Percentiles rank a stretch among this genome's conserved stretches.
These are phyloP conservation scores for Colletotrichum caudatum DNA, from an alignment of 2,329 filamentous ascomycete species.

Conservation along the genomic window DNA sequence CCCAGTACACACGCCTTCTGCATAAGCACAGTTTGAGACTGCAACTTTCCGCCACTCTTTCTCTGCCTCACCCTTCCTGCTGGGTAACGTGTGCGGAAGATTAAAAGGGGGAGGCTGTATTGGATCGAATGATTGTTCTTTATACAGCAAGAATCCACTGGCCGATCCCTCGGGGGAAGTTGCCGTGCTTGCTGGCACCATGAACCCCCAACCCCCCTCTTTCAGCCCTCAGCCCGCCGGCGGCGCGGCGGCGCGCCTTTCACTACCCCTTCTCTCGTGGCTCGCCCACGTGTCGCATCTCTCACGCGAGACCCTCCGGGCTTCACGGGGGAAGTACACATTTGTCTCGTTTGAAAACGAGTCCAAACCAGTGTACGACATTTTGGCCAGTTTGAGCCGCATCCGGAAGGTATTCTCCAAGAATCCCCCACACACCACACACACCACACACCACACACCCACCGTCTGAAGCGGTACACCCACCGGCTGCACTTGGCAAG, in stretches of 20 bases:
- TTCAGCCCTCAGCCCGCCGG: conserved; percentile 4
- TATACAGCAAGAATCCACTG: conserved; percentile 6
- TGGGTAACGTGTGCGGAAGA: neutral
- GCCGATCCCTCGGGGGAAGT: neutral
- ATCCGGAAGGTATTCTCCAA: conserved; percentile 10
- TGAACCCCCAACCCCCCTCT: too few species aligned
- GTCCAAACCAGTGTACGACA: neutral
- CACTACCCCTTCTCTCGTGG: conserved; percentile 1
- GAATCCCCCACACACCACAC: neutral
- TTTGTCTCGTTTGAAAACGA: neutral
- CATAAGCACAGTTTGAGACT: conserved; percentile 1
- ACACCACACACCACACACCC: neutral
- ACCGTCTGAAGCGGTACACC: neutral
- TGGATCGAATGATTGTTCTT: neutral
- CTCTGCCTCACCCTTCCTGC: conserved; percentile 13
- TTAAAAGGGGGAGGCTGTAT: neutral
- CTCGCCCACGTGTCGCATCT: conserved; percentile 3
- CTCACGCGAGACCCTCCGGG: neutral
- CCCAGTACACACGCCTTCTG: neutral
- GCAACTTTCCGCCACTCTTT: neutral
- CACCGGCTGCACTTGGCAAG: neutral
- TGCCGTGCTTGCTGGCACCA: neutral
- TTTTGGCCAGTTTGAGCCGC: neutral
- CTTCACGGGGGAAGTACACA: too few species aligned
- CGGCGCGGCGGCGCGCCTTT: conserved; percentile 8